Conservation (phyloP, 176 grass and related monocot species). For the Ensete glaucum region DNA sequence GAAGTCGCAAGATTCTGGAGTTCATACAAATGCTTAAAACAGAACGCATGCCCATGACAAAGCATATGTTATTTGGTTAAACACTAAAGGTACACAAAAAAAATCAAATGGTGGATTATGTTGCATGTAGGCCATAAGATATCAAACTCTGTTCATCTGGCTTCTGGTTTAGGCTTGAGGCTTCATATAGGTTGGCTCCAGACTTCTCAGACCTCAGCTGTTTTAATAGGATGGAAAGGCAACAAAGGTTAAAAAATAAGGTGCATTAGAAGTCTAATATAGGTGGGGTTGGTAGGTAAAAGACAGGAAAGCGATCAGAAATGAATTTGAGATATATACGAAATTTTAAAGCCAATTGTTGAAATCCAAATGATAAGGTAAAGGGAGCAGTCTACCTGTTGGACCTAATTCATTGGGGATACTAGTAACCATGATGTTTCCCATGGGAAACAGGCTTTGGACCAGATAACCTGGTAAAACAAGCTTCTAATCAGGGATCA, state of each 20-base stretch:
- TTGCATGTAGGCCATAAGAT: neutral
- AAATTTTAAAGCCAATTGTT: neutral
- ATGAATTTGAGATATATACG: too few relatives aligned
- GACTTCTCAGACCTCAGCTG: constrained; percentile 17
- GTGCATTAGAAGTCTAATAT: constrained; percentile 13
- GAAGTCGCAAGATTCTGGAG: too few relatives aligned
- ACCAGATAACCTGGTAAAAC: constrained; percentile 26
- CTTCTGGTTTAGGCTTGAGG: constrained; percentile 26
- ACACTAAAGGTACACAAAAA: too few relatives aligned
- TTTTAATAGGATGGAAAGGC: constrained; percentile 20
- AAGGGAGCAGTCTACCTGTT: constrained; percentile 18
- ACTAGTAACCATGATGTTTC: constrained; percentile 26
- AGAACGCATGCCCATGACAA: too few relatives aligned
- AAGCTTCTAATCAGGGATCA: constrained; percentile 8
- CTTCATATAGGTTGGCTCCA: constrained; percentile 25
- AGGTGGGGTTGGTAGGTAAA: constrained; percentile 5
- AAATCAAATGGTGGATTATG: constrained; percentile 7
- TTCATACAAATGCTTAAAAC: too few relatives aligned
- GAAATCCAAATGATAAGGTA: too few relatives aligned
- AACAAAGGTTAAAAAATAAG: constrained; percentile 21
- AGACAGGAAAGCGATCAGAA: neutral
- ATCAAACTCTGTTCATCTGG: constrained; percentile 12
- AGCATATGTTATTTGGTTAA: too few relatives aligned
- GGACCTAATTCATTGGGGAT: constrained; percentile 3
- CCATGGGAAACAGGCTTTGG: constrained; percentile 16